Evolutionary conservation across 2,329 filamentous ascomycete species (phyloP).

Genomic region (Pezicula carpinea): DNA sequence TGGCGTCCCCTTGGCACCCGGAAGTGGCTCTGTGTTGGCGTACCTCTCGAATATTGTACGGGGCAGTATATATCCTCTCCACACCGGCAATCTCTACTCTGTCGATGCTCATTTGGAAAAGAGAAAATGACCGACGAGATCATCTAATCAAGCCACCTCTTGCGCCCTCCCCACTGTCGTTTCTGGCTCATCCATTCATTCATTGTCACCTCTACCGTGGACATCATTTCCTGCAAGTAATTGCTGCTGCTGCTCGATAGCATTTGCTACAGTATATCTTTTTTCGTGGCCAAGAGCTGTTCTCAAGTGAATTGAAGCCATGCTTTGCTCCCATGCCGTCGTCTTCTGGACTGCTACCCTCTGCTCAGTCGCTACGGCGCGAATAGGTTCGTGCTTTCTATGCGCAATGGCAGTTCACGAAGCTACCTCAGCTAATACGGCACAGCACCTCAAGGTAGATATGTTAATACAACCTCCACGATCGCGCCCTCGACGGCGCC

Average conservation of each 20-base stretch:
- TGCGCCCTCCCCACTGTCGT: background rate
- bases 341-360: conserved; percentile 12
- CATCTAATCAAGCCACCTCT: background rate
- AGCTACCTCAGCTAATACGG: background rate
- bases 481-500: background rate
- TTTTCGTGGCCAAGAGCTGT: background rate
- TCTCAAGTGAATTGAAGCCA: conserved; percentile 9
- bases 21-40: too few relatives aligned
- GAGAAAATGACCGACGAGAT: too few relatives aligned
- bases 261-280: too few relatives aligned
- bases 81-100: background rate
- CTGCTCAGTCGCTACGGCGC: conserved; percentile 7
- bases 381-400: background rate
- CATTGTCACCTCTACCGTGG: too few relatives aligned
- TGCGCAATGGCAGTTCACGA: background rate
- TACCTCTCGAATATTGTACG: background rate
- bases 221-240: background rate
- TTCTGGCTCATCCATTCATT: background rate
- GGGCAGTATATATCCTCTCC: background rate
- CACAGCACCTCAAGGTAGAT: background rate
- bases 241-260: background rate
- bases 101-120: background rate
- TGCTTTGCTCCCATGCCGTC: conserved; percentile 9
- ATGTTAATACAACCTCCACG: background rate
- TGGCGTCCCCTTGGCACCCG: too few relatives aligned